Base-by-base conservation (phyloP, 371 early-diverging fungal genomes). In the Massospora cicadina region DNA sequence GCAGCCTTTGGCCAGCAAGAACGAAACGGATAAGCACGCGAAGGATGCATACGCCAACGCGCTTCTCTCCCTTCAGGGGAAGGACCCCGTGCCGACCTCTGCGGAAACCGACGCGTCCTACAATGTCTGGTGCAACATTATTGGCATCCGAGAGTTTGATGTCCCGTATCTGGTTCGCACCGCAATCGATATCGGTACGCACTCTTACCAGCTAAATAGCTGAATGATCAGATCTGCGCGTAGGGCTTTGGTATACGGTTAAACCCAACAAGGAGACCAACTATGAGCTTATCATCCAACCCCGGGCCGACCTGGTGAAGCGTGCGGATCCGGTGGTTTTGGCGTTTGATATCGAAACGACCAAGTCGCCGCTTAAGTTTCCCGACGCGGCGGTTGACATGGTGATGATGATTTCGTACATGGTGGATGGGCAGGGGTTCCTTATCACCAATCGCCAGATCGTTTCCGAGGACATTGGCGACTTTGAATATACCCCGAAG, bases 391-490 rank as follows among this genome's bases (percentile, higher is more conserved):
- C 81, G 0, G 83, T 83, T 33, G 99, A 99, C 74, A 76, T 83
- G 31, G 90, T 99, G 68, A 98, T 99, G 96, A 99, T 99, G 99
- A 98, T 99, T 73, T 99, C 99, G 13, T 95, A 98, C 71, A 96
- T 98, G 96, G 86, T 96, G 66, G 95, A 96, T 65, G 95, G 93
- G 12, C 86, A 89, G 85, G 99, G 99, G 0, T 97, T 85, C 69
- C 77, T 99, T 55, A 97, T 99, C 64, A 94, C 94, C 23, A 99
- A 99, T 74, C 85, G 99, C 62, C 90, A 92, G 60, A 88, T 98
- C 66, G 97, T 99, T 28, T 84, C 90, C 0, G 81, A 90, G 72
- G 98, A 99, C 74, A 98, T 99, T 73, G 87, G 86, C 7, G 93
- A 94, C 74, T 99, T 99, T 77, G 95, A 95, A 67, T 99, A 99